Conservation (phyloP, 352 stramenopile species). For the Phytophthora cryptogea region DNA sequence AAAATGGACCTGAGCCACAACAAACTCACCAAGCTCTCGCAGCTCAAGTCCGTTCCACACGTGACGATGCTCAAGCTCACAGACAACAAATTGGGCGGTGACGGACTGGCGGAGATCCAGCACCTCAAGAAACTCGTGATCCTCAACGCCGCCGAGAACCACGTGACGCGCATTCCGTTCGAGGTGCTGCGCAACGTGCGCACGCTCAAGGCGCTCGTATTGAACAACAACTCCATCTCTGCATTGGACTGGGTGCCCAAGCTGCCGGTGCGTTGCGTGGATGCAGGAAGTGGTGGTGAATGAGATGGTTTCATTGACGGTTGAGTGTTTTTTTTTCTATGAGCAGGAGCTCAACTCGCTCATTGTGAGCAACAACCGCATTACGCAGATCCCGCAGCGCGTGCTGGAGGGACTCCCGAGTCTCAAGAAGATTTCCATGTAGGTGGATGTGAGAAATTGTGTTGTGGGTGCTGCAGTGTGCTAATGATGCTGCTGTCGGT, state of each 20-base stretch:
- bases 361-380: constrained; percentile 87
- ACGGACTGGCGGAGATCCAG: constrained; percentile 71
- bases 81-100: constrained; percentile 76
- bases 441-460: background rate
- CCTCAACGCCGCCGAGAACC: constrained; percentile 77
- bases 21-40: constrained; percentile 81
- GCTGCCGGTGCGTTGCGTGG: constrained; percentile 39
- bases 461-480: background rate
- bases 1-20: constrained; percentile 88
- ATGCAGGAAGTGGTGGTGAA: background rate
- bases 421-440: constrained; percentile 89
- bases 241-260: constrained; percentile 85
- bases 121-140: constrained; percentile 83
- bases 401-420: constrained; percentile 69
- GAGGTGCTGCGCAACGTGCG: constrained; percentile 72
- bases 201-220: constrained; percentile 78
- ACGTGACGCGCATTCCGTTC: constrained; percentile 68
- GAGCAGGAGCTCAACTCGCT: constrained; percentile 77
- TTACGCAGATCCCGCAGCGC: constrained; percentile 62
- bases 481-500: constrained; percentile 9
- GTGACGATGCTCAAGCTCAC: constrained; percentile 84
- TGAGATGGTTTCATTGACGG: background rate
- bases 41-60: constrained; percentile 60
- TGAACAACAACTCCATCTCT: constrained; percentile 87
- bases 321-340: background rate